Percentiles rank a stretch among this genome's conserved stretches.
These are phyloP conservation scores for Senna tora DNA, from an alignment of 306 rosid genomes.

Conservation along the genomic window DNA sequence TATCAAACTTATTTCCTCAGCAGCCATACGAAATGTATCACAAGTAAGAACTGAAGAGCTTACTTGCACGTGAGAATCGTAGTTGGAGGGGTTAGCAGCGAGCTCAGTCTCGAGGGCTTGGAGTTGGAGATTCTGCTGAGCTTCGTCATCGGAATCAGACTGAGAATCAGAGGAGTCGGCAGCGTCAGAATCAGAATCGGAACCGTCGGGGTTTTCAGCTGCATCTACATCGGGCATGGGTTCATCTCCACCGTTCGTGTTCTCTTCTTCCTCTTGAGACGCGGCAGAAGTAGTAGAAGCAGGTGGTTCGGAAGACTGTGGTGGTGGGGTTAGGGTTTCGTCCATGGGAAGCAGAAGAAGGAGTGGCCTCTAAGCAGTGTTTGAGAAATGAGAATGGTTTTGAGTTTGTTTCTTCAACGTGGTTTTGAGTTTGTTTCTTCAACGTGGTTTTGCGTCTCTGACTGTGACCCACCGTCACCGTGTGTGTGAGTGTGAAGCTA, in stretches of 20 bases:
- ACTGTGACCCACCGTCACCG: too few species aligned
- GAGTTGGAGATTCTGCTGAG: slow-evolving; percentile 65
- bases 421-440: too few species aligned
- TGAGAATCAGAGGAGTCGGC: slow-evolving; percentile 40
- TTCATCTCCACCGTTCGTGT: background rate
- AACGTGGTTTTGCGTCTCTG: too few species aligned
- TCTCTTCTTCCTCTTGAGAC: background rate
- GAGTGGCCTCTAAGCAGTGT: background rate
- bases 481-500: background rate
- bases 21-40: background rate
- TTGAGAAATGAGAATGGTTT: background rate
- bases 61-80: slow-evolving; percentile 75
- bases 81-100: slow-evolving; percentile 66
- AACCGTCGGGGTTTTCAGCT: background rate
- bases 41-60: background rate
- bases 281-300: background rate
- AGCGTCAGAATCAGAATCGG: slow-evolving; percentile 33
- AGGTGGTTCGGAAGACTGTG: slow-evolving; percentile 29
- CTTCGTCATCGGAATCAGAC: slow-evolving; percentile 61
- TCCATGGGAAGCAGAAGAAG: slow-evolving; percentile 43
- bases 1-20: background rate
- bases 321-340: slow-evolving; percentile 26
- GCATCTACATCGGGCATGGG: background rate
- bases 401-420: background rate
- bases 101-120: slow-evolving; percentile 66